Base-by-base conservation (phyloP, 2,329 filamentous ascomycete genomes). In the Stagonosporopsis chrysanthemi region DNA sequence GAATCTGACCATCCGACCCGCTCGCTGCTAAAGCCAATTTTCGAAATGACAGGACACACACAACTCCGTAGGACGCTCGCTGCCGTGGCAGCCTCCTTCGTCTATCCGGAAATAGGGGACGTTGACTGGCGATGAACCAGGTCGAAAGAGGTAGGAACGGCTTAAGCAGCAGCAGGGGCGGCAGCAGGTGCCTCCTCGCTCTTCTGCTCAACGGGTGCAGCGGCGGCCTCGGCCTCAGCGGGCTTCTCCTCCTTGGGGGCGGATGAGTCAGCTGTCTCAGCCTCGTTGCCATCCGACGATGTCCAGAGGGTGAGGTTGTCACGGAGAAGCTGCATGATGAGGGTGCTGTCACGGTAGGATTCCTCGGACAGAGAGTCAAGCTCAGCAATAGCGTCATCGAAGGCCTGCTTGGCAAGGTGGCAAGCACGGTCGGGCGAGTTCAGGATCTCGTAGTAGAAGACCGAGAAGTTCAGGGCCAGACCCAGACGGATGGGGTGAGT, bases 391-490 rank as follows among this genome's bases (percentile, higher is more conserved):
- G 94, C 94, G 80, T 97, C 94, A 79, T 98, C 94, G 77, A 98
- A 98, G 47, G 95, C 94, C 85, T 98, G 94, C 88, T 98, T 98
- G 81, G 94, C 94, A 69, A 98, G 88, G 79, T 98, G 94, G 88
- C 94, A 98, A 76, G 94, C 94, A 78, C 91, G 92, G 82, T 97
- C 93, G 75, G 93, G 94, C 33, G 93, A 96, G 89, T 97, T 98
- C 78, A 97, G 85, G 79, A 97, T 97, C 87, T 97, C 95, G 82
- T 97, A 97, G 88, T 97, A 97, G 86, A 97, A 97, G 75, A 97
- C 94, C 65, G 93, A 97, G 88, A 98, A 97, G 90, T 97, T 98
- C 72, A 98, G 88, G 70, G 94, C 94, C 75, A 98, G 90, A 80
- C 94, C 94, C 67, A 98, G 91, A 75, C 94, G 93, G 84, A 98